Conservation (phyloP, 371 early-diverging fungal species). For the Quaeritorhiza haematococci region DNA sequence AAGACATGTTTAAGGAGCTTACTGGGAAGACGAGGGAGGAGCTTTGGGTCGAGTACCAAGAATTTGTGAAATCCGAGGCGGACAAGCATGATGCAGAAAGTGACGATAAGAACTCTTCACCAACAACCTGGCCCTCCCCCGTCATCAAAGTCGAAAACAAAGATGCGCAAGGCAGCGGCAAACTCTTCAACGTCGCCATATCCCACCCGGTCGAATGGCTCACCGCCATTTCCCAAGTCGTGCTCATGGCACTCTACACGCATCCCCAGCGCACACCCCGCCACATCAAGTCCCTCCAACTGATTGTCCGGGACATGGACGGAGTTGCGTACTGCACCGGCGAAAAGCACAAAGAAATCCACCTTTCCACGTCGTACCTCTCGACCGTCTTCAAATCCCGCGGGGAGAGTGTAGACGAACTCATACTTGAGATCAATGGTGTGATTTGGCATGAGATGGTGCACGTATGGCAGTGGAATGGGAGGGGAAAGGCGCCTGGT, state of each 20-base stretch:
- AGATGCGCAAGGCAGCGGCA: neutral
- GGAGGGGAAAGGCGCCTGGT: slow-evolving; percentile 3
- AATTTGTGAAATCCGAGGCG: neutral
- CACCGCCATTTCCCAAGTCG: no score
- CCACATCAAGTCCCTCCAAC: neutral
- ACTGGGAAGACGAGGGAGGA: neutral
- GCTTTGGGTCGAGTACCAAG: slow-evolving; percentile 1
- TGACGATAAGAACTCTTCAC: no score
- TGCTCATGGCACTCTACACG: no score
- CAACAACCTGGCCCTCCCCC: slow-evolving; percentile 8
- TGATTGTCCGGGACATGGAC: neutral
- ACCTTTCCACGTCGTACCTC: slow-evolving; percentile 1
- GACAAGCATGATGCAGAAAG: neutral
- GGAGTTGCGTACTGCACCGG: slow-evolving; percentile 1
- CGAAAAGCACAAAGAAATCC: slow-evolving; percentile 1
- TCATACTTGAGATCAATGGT: neutral
- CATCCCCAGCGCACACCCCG: no score
- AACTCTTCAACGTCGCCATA: neutral
- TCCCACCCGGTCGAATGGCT: no score
- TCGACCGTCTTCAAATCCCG: no score
- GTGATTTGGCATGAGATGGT: neutral
- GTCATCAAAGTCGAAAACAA: neutral
- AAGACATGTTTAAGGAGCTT: no score
- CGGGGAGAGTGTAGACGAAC: neutral
- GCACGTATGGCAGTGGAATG: neutral